Percentiles rank a stretch among this genome's conserved stretches.
Conservation (phyloP, 305 asterid species). For the Andrographis paniculata region DNA sequence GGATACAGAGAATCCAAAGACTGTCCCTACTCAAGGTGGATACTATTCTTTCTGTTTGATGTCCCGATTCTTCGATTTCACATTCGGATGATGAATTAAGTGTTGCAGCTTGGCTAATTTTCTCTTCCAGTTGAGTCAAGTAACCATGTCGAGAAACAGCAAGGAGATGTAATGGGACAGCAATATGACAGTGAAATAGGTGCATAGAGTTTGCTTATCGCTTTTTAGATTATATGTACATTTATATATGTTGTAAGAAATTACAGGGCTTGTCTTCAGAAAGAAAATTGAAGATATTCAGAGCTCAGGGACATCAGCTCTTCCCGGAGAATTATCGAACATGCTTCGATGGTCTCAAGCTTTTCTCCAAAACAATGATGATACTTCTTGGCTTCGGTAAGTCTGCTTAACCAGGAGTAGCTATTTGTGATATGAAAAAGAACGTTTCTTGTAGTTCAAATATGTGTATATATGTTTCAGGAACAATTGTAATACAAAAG, state of each 20-base stretch:
- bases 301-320: constrained; percentile 16
- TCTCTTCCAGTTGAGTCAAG: background rate
- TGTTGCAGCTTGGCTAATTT: background rate
- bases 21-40: background rate
- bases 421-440: background rate
- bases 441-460: background rate
- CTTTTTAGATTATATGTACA: background rate
- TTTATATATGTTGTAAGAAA: too few species aligned
- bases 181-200: background rate
- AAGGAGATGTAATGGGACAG: constrained; percentile 3
- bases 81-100: background rate
- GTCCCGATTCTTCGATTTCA: background rate
- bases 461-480: constrained; percentile 4
- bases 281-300: background rate
- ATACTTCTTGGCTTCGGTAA: constrained; percentile 37
- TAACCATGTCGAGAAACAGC: background rate
- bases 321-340: constrained; percentile 25
- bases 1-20: constrained; percentile 10
- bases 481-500: constrained; percentile 21
- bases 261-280: too few species aligned
- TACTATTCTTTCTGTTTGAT: background rate
- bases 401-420: background rate
- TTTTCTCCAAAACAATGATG: constrained; percentile 30
- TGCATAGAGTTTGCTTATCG: background rate
- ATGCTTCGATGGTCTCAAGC: constrained; percentile 21